These are phyloP conservation scores for Pseudodiploospora longispora DNA, from an alignment of 2,329 filamentous ascomycete genomes.

Conservation along the genomic window DNA sequence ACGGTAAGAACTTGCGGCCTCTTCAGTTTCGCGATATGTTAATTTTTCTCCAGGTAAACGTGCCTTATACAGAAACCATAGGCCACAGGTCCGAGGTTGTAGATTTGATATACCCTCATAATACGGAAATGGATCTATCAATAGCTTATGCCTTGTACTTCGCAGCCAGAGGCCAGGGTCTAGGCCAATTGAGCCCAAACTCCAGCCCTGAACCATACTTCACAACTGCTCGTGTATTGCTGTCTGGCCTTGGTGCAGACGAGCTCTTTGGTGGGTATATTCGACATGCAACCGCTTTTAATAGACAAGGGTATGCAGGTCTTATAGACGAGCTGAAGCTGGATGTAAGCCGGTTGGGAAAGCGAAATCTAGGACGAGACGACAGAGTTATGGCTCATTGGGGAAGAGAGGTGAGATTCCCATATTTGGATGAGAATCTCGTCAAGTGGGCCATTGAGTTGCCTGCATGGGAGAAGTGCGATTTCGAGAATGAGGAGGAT, in stretches of 20 bases:
- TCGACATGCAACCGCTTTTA: constrained; percentile 71
- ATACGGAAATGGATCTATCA: constrained; percentile 97
- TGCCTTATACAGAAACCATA: constrained; percentile 69
- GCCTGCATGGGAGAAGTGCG: constrained; percentile 80
- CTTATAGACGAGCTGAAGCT: constrained; percentile 76
- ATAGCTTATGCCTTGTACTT: constrained; percentile 95
- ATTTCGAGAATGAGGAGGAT: constrained; percentile 53
- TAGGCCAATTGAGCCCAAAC: constrained; percentile 25
- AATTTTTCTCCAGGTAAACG: constrained; percentile 49
- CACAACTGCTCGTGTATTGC: constrained; percentile 70
- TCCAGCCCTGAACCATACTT: constrained; percentile 39
- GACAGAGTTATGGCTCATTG: constrained; percentile 87
- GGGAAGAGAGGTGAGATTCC: constrained; percentile 82
- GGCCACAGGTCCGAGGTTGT: constrained; percentile 63
- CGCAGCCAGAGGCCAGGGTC: constrained; percentile 66
- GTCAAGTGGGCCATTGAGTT: constrained; percentile 69
- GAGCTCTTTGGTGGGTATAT: constrained; percentile 93
- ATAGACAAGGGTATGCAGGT: constrained; percentile 57
- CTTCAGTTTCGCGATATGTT: neutral
- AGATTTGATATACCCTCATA: constrained; percentile 79
- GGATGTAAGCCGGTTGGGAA: constrained; percentile 77
- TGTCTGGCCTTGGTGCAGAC: constrained; percentile 91
- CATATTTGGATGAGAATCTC: constrained; percentile 80
- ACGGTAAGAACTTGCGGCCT: constrained; percentile 37
- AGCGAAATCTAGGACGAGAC: constrained; percentile 90